phyloP scores from a whole-genome alignment of 371 early-diverging fungal genomes.

The Circinella umbellata region DNA sequence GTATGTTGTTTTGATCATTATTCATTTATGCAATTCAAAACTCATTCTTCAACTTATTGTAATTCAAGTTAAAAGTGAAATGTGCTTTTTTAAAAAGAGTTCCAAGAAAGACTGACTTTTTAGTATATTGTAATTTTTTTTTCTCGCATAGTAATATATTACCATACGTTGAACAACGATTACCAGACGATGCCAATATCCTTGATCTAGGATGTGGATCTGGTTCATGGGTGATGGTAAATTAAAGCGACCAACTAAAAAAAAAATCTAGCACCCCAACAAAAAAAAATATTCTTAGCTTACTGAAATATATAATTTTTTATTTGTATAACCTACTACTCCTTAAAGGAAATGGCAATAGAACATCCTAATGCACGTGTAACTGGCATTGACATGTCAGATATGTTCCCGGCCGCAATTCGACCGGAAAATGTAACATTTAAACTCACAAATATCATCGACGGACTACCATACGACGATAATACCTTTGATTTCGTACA shows the following conservation, averaged over 20 bases:
- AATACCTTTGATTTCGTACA: constrained; percentile 55
- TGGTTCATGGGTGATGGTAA: constrained; percentile 34
- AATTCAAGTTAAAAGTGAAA: not conserved
- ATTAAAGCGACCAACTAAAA: not conserved
- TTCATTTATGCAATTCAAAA: too few species aligned
- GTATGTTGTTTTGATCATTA: not conserved
- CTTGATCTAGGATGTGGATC: constrained; percentile 35
- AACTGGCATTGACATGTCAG: constrained; percentile 59
- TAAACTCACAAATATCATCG: constrained; percentile 36
- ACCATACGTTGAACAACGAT: constrained; percentile 20
- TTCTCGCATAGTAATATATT: constrained; percentile 32
- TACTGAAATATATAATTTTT: not conserved
- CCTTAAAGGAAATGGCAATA: constrained; percentile 57
- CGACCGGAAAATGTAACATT: constrained; percentile 53
- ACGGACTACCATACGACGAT: constrained; percentile 48
- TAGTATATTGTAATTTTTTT: not conserved
- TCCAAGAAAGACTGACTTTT: not conserved
- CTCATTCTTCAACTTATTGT: too few species aligned
- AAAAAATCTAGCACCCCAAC: constrained; percentile 1
- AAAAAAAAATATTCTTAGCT: constrained; percentile 10
- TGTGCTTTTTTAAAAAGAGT: not conserved
- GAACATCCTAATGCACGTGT: constrained; percentile 57
- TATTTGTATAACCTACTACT: not conserved
- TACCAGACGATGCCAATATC: constrained; percentile 26
- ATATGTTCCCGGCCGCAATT: constrained; percentile 47